These are phyloP conservation scores for Heliamphora exappendiculata DNA, from an alignment of 148 eudicot genomes.

Conservation along the genomic window DNA sequence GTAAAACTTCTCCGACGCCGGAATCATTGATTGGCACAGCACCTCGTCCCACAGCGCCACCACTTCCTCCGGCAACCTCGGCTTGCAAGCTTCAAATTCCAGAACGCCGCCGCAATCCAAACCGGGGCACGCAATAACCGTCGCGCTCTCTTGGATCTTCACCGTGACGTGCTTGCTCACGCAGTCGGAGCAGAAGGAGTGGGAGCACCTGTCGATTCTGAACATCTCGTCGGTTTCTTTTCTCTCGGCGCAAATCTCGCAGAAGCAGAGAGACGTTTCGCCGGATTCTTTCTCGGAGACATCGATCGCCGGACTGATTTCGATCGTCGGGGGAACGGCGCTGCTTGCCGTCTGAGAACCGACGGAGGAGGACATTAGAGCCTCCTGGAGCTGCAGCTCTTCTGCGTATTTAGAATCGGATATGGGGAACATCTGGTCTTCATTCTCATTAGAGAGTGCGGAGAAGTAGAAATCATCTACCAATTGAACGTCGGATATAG, in stretches of 20 bases:
- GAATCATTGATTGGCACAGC: constrained; percentile 31
- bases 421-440: constrained; percentile 8
- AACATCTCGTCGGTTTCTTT: constrained; percentile 35
- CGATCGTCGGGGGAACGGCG: neutral
- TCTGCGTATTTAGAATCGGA: constrained; percentile 14
- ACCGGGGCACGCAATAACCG: constrained; percentile 27
- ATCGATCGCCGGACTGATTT: neutral
- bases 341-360: neutral
- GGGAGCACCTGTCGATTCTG: constrained; percentile 22
- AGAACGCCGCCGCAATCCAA: constrained; percentile 21
- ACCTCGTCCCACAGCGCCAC: constrained; percentile 35
- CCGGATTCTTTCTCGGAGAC: neutral
- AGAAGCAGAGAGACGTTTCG: constrained; percentile 17
- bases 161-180: constrained; percentile 23
- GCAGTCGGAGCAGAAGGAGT: constrained; percentile 47
- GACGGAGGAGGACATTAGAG: constrained; percentile 6
- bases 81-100: constrained; percentile 21
- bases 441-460: constrained; percentile 6
- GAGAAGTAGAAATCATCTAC: constrained; percentile 19
- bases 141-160: constrained; percentile 26
- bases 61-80: constrained; percentile 26
- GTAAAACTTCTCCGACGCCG: constrained; percentile 29
- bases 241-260: constrained; percentile 58
- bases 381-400: constrained; percentile 19
- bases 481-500: neutral